Base-by-base conservation (phyloP, 805 yeast species). In the Zygosaccharomyces gambellarensis region DNA sequence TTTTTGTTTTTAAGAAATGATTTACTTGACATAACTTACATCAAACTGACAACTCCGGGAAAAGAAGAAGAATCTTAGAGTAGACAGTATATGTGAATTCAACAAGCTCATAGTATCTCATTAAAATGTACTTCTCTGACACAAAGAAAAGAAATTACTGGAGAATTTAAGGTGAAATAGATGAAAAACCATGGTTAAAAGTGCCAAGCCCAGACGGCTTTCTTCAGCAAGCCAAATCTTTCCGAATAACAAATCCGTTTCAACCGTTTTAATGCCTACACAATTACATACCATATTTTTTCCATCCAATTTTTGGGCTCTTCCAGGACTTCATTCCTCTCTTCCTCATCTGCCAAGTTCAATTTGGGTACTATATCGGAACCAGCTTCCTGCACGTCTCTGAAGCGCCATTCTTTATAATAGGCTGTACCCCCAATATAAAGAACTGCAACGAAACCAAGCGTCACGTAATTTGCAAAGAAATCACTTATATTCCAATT, bases 181-280 rank as follows among this genome's bases (percentile, higher is more conserved):
- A 17, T 17, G 17, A 17, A 17, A 2, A 17, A 17, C 17, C 17
- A 17, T 17, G 17, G 17, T 17, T 17, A 17, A 2, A 17, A 17
- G 17, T 17, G 17, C 17, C 17, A 17, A 17, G 17, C 17, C 17
- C 17, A 17, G 17, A 17, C 17, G 17, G 17, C 9, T 25, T 25
- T 25, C 28, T 25, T 25, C 9, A 25, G 9, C 9, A 25, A 17
- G 36, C n/a, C 19, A 12, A n/a, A 32, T 12, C 8, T 32, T 12
- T 12, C 19, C 36, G n/a, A 32, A 32, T 32, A n/a, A 32, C n/a
- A n/a, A 32, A 5, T 32, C 36, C 14, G 5, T 32, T 32, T 32
- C 8, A 32, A 3, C 19, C n/a, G 19, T 8, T 59, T 85, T 85
- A 80, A 17, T 3, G n/a, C 19, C 36, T 32, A 32, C 10, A 32